Base-by-base conservation (phyloP, 2,329 filamentous ascomycete species). In the Xylariaceae sp. region DNA sequence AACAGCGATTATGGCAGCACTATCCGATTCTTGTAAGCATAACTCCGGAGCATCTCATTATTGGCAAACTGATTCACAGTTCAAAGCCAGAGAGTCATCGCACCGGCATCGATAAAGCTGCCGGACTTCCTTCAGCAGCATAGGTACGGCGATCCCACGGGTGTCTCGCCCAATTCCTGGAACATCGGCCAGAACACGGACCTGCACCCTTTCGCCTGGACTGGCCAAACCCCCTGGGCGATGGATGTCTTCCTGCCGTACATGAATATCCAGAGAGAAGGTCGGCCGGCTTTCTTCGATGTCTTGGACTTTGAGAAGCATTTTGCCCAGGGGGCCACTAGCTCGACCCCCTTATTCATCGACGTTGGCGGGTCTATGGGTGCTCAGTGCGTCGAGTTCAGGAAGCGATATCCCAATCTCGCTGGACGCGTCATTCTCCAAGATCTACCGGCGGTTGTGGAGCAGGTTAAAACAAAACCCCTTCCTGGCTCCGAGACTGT, bases 311-410 rank as follows among this genome's bases (percentile, higher is more conserved):
- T 54, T 12, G 14, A 50, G 12, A 29, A 44, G 12, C 19, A 23
- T 1, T 26, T 49, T 19, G 48, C 21, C 5, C 40, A 40, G 20
- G 52, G n/a, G 2, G 9, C 40, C 2, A 52, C 48, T 2, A 44
- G 21, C 40, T 54, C 48, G 7, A 59, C 51, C 4, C 16, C 20
- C 14, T 14, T 59, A 4, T 59, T 54, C 29, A 40, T 56, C 26
- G 50, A 56, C 26, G 18, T 56, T 40, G 54, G 54, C 12, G 54
- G 54, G 3, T 10, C 20, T 2, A 52, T 12, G 5, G 54, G 54
- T 7, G 9, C 21, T 7, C 53, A 56, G 40, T 50, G 26, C 32
- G 10, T 50, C 23, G n/a, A 18, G 2, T 44, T 57, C 18, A 26
- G 26, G 50, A 21, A 47, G 46, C 23, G 47, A 45, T 57, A 57